Base-by-base conservation (phyloP, 768 basidiomycete genomes). In the Suillus cothurnatus region DNA sequence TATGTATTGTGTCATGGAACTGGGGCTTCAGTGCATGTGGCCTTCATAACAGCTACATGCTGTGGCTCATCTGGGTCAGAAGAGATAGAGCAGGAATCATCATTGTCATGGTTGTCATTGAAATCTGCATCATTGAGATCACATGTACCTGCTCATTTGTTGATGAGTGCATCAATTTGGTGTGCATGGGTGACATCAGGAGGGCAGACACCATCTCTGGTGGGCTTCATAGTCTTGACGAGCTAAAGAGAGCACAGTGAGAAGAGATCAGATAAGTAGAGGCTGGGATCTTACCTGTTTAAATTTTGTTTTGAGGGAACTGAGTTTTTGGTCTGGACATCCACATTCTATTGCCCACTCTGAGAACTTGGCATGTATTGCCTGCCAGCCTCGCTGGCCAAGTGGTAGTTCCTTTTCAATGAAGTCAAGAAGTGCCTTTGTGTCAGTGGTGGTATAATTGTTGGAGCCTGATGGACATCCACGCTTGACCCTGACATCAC, bases 181-280 rank as follows among this genome's bases (percentile, higher is more conserved):
- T 75, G 71, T 3, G 76, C 76, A 23, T 55, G 64, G 4, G 66
- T 67, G n/a, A 77, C 63, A n/a, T 66, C 59, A 28, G 64, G 65
- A 11, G 76, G 72, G 61, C 70, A 68, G 1, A 69, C 63, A 5
- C 68, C 74, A 58, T 53, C 58, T 1, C 76, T 71, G 0, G 74
- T 78, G 41, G 74, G 72, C 65, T 77, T 74, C n/a, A 66, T 71
- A 9, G 68, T 69, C 50, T 68, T 73, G 6, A 72, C 47, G 19
- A 74, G 56, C 66, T 71, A 21, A 26, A 17, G 62, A 15, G 63
- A 23, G 7, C 9, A 23, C 21, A 60, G 49, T 59, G 5, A 11
- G 26, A 52, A 6, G 57, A 26, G 15, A 31, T n/a, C 2, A 31
- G 19, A 28, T 5, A 12, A 23, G n/a, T 9, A 23, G 45, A 47